Percentiles rank a stretch among this genome's conserved stretches.
These are phyloP conservation scores for Spiraea crenata DNA, from an alignment of 331 rosid genomes.

Conservation along the genomic window DNA sequence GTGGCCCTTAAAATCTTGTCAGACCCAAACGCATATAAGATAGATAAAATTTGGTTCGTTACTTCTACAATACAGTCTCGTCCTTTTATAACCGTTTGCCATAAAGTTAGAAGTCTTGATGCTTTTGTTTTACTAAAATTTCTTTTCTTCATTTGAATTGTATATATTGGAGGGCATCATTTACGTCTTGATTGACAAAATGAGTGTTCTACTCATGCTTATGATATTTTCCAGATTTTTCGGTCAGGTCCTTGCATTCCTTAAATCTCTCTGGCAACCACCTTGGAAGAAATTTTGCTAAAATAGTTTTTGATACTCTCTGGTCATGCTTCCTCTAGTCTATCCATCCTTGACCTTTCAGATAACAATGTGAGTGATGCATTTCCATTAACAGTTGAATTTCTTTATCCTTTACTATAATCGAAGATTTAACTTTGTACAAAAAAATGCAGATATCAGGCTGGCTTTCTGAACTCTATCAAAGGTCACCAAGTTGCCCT, in stretches of 20 bases:
- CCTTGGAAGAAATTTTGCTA: conserved; percentile 60
- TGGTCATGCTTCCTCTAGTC: conserved; percentile 66
- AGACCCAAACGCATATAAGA: background rate
- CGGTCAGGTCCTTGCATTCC: conserved; percentile 62
- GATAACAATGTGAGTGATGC: conserved; percentile 65
- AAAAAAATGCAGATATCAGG: conserved; percentile 66
- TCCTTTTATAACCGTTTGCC: background rate
- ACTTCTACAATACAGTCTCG: background rate
- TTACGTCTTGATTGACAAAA: conserved; percentile 12
- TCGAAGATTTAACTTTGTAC: conserved; percentile 24
- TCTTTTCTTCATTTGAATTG: background rate
- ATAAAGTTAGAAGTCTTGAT: background rate
- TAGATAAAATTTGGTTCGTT: background rate
- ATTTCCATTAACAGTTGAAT: conserved; percentile 17
- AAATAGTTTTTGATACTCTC: conserved; percentile 48
- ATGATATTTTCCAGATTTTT: conserved; percentile 10
- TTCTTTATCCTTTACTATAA: conserved; percentile 19
- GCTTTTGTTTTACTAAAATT: background rate
- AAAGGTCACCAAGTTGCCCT: conserved; percentile 34
- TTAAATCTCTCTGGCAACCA: conserved; percentile 55
- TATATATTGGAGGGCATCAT: conserved; percentile 2
- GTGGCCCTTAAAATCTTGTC: background rate
- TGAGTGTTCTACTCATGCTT: conserved; percentile 16
- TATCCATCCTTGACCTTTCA: conserved; percentile 81
- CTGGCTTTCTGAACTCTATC: conserved; percentile 68